phyloP scores from a whole-genome alignment of 306 rosid genomes.

The Alnus glutinosa region DNA sequence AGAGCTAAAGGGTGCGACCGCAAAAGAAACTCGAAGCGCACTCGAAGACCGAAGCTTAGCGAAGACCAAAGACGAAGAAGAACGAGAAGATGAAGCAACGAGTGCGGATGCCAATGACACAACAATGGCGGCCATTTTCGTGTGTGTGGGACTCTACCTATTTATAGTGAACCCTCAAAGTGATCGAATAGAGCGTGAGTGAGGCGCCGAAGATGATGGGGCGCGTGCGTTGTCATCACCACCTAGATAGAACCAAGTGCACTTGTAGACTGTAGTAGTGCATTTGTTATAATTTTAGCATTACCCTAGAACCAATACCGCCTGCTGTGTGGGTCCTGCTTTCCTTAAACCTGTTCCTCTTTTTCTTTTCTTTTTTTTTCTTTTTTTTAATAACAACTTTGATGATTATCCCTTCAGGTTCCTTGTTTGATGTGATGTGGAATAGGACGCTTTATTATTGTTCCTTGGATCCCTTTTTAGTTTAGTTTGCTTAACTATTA shows the following conservation, averaged over 20 bases:
- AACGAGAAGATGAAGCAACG: conserved; percentile 31
- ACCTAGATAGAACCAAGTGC: background rate
- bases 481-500: too few species aligned
- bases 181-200: background rate
- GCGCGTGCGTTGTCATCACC: background rate
- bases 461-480: too few species aligned
- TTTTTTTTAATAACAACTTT: too few species aligned
- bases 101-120: conserved; percentile 44
- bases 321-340: background rate
- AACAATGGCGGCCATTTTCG: conserved; percentile 57
- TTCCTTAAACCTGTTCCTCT: background rate
- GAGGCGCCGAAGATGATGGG: background rate
- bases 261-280: too few species aligned
- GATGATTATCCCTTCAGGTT: too few species aligned
- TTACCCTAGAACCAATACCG: background rate
- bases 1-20: conserved; percentile 35
- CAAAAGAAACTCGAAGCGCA: conserved; percentile 35
- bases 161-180: conserved; percentile 50
- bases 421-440: too few species aligned
- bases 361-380: too few species aligned
- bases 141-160: conserved; percentile 31
- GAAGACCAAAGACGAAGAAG: conserved; percentile 41
- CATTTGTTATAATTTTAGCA: too few species aligned
- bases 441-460: too few species aligned
- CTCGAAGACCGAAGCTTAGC: conserved; percentile 36